A percentile compares a stretch with the other conserved stretches of the same genome.
Evolutionary conservation across 2,329 filamentous ascomycete species (phyloP).

Genomic region (Daldinia sp.): DNA sequence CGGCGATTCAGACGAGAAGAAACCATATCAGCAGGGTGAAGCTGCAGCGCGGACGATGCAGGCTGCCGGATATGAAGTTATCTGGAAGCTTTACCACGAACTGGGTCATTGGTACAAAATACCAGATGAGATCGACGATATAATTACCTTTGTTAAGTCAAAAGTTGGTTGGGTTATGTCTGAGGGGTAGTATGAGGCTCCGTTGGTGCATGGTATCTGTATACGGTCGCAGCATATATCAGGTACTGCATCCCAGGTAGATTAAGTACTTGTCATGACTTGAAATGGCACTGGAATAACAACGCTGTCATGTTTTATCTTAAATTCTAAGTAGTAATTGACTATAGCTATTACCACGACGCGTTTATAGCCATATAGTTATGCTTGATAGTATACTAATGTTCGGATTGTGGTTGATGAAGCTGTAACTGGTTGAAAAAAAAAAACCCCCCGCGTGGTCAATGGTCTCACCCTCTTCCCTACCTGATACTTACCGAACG

Average conservation of each 20-base stretch:
- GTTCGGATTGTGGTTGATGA: not conserved
- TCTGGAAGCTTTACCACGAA: conserved; percentile 56
- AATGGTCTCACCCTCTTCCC: not conserved
- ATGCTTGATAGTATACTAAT: not conserved
- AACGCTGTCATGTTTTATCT: not conserved
- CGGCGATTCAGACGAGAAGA: conserved; percentile 56
- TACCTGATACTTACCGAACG: not conserved
- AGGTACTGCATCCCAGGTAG: not conserved
- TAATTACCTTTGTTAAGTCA: conserved; percentile 52
- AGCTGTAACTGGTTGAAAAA: not conserved
- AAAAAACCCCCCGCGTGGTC: not conserved
- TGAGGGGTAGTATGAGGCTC: conserved; percentile 4
- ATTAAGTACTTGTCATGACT: not conserved
- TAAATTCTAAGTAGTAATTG: not conserved
- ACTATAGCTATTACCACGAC: not conserved
- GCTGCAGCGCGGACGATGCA: conserved; percentile 49
- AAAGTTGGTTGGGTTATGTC: not conserved
- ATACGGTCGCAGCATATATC: not conserved
- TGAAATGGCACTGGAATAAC: not conserved
- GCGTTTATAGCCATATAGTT: not conserved
- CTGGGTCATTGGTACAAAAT: conserved; percentile 63
- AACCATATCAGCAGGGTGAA: conserved; percentile 52
- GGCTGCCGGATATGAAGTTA: conserved; percentile 52
- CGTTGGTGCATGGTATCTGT: not conserved
- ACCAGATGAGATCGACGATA: conserved; percentile 62